Base-by-base conservation (phyloP, 2,329 filamentous ascomycete genomes). In the Scedosporium dehoogii region DNA sequence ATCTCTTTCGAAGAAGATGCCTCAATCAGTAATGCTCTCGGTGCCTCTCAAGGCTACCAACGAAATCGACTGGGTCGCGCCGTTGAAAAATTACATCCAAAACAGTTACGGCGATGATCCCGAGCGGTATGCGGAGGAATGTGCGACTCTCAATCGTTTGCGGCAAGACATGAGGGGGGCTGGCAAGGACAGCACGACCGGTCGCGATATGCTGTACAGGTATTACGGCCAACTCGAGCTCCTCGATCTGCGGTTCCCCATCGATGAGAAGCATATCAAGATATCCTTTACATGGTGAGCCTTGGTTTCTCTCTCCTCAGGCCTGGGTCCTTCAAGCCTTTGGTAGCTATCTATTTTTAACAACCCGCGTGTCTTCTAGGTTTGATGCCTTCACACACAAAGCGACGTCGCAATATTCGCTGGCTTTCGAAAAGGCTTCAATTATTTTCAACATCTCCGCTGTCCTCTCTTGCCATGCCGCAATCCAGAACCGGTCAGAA, bases 381-480 rank as follows among this genome's bases (percentile, higher is more conserved):
- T 97, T 96, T 77, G 94, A 99, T 75, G 94, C 96, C n/a, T 99
- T 99, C 73, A 99, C 94, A 55, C 92, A 96, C 74, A 97, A 97
- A 72, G 84, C 92, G n/a, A 99, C 94, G 4, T 87, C 92, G 3
- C 94, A 99, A 74, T 97, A 96, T 78, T 97, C 92, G 6, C 82
- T 99, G 58, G 94, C 94, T 58, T 99, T 96, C 73, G 94, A 99
- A 75, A 99, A 99, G 73, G 94, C 94, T 14, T 97, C 93, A 69
- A 96, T 99, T 72, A 97, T 99, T 70, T 99, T 99, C 82, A 99
- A 99, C 76, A 99, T 99, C 68, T 96, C 93, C 44, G 93, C 94
- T 68, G 92, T 97, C 27, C 82, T 99, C 21, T 97, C 93, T 61
- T 97, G 93, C 71, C 91, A 99, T 81, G 94, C 93, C 65, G 92